Evolutionary conservation across 129 eudicot species (phyloP), one percentile per base, ranked within the genome.

Genomic region (Sambucus nigra): DNA sequence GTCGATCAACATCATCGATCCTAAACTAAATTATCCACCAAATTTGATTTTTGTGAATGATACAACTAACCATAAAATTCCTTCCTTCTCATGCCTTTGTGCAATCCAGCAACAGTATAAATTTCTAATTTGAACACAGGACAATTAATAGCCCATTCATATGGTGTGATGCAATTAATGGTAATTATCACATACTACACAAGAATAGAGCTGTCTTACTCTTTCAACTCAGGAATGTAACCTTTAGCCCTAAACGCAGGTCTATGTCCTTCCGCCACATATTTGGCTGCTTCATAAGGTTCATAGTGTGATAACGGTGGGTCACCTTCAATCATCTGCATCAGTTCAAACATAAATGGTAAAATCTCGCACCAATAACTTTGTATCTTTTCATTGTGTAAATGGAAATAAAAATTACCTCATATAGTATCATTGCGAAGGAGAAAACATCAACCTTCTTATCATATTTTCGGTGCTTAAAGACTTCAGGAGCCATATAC

Each of bases 401-500:
- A 40, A 26, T 28, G 46, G 17, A 16, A 54, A 47, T 6, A 27
- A n/a, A 55, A 53, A 47, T 59, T 83, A 92, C 99, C 99, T 92
- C 94, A 29, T 77, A 82, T 42, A 92, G 55, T 69, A 92, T 92
- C 99, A 92, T 92, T 25, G 94, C 96, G 60, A 92, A 92, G 21
- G 99, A 92, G 85, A 86, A 92, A 51, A 92, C 94, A 25, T 86
- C 99, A 27, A 92, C 99, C 67, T 82, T 92, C 80, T 92, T 86
- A 58, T 92, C 99, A 73, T 92, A 92, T 71, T 86, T 92, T 53
- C 92, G 70, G 73, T 92, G 99, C 76, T 80, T 92, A 72, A 92
- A 92, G 39, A 92, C 99, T 75, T 92, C 99, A 59, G 99, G 99
- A 58, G 99, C 99, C 99, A 92, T 92, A 58, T 92, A 92, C 23